Evolutionary conservation across 1,284 basidiomycete species (phyloP).

Genomic region (Ustilago crameri): DNA sequence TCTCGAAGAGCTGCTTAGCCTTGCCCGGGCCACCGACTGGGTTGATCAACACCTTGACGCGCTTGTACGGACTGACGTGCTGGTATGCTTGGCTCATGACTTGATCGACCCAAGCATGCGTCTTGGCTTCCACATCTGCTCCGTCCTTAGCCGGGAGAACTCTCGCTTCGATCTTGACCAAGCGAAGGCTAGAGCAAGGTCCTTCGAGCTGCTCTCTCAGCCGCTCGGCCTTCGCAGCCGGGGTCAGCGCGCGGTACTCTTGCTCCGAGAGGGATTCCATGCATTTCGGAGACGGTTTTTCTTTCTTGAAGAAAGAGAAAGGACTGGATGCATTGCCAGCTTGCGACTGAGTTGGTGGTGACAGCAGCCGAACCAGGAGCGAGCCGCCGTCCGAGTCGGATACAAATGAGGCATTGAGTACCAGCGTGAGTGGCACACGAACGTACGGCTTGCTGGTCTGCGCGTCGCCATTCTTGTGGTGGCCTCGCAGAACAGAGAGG

Average conservation of each 20-base stretch:
- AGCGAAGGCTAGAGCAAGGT: constrained; percentile 53
- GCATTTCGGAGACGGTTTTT: constrained; percentile 18
- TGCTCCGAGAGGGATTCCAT: constrained; percentile 33
- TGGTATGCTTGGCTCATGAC: constrained; percentile 48
- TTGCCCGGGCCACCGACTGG: constrained; percentile 88
- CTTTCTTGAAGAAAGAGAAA: constrained; percentile 44
- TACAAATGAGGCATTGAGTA: constrained; percentile 59
- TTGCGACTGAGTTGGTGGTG: constrained; percentile 41
- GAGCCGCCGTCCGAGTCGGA: constrained; percentile 62
- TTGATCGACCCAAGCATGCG: constrained; percentile 38
- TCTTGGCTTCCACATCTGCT: constrained; percentile 21
- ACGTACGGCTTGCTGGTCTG: constrained; percentile 35
- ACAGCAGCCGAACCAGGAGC: constrained; percentile 55
- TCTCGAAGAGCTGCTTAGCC: constrained; percentile 74
- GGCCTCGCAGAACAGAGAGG: constrained; percentile 49
- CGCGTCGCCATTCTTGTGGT: constrained; percentile 12
- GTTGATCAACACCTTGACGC: constrained; percentile 78
- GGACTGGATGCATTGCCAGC: constrained; percentile 7
- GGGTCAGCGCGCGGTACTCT: constrained; percentile 15
- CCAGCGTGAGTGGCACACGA: constrained; percentile 48
- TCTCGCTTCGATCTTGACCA: constrained; percentile 59
- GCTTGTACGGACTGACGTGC: constrained; percentile 40
- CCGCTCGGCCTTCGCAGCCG: constrained; percentile 18
- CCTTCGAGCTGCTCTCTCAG: constrained; percentile 51
- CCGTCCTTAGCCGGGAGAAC: constrained; percentile 19